Percentiles rank a stretch among this genome's conserved stretches.
Evolutionary conservation across 2,329 filamentous ascomycete genomes (phyloP).

Genomic region (Aspergillus piperis): DNA sequence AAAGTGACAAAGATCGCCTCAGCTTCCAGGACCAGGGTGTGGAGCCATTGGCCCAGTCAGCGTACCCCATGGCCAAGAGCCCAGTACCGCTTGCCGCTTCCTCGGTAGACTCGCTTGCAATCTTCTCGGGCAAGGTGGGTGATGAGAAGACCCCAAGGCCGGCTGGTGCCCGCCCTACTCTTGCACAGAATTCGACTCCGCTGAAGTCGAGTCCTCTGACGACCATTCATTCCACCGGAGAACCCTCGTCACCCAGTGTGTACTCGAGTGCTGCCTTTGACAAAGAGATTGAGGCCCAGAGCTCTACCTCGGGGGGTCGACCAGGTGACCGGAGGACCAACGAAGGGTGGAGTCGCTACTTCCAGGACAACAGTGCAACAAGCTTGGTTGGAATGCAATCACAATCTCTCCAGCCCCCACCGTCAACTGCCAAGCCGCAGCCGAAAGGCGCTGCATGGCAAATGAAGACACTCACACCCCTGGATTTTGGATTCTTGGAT

Average conservation of each 20-base stretch:
- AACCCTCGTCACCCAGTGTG: slow-evolving; percentile 24
- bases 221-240: slow-evolving; percentile 33
- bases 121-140: slow-evolving; percentile 41
- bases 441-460: slow-evolving; percentile 46
- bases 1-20: slow-evolving; percentile 58
- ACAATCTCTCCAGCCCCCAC: slow-evolving; percentile 19
- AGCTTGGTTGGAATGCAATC: slow-evolving; percentile 29
- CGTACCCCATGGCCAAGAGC: slow-evolving; percentile 49
- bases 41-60: slow-evolving; percentile 44
- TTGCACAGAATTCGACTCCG: slow-evolving; percentile 22
- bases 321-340: slow-evolving; percentile 46
- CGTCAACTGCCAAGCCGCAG: slow-evolving; percentile 34
- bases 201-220: slow-evolving; percentile 30
- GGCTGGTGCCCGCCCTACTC: slow-evolving; percentile 20
- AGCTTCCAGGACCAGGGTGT: slow-evolving; percentile 50
- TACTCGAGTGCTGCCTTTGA: slow-evolving; percentile 24
- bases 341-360: slow-evolving; percentile 54
- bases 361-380: slow-evolving; percentile 39
- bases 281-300: slow-evolving; percentile 23
- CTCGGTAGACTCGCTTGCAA: slow-evolving; percentile 43
- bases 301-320: slow-evolving; percentile 18
- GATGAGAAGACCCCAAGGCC: slow-evolving; percentile 37
- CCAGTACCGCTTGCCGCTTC: slow-evolving; percentile 37
- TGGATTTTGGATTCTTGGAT: slow-evolving; percentile 41
- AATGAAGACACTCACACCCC: slow-evolving; percentile 35